Conservation (phyloP, 345 rosid genomes). For the Boechera divaricarpa region DNA sequence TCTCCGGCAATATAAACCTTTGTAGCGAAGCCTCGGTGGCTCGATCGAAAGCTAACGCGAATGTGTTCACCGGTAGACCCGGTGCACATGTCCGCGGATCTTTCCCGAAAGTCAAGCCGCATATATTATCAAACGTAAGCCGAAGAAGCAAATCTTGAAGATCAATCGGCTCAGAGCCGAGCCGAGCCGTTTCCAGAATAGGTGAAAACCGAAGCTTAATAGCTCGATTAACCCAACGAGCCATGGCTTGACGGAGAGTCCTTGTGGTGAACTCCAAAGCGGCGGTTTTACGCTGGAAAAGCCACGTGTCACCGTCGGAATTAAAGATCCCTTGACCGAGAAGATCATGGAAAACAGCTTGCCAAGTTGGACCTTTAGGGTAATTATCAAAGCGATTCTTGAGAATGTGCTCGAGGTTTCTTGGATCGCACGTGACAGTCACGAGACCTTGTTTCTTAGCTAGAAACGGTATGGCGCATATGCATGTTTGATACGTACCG, state of each 20-base stretch:
- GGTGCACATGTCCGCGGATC: conserved; percentile 85
- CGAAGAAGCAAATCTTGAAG: conserved; percentile 88
- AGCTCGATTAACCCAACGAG: conserved; percentile 88
- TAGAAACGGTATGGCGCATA: conserved; percentile 82
- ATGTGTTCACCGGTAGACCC: conserved; percentile 74
- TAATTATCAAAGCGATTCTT: conserved; percentile 85
- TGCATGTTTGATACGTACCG: conserved; percentile 98
- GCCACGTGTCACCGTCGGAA: conserved; percentile 95
- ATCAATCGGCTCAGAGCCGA: conserved; percentile 61
- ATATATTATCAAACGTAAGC: conserved; percentile 92
- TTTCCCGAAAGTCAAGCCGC: conserved; percentile 95
- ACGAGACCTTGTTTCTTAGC: conserved; percentile 90
- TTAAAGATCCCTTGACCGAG: conserved; percentile 95
- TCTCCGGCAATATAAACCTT: conserved; percentile 86
- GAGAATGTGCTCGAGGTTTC: conserved; percentile 84
- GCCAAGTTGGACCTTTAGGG: conserved; percentile 99
- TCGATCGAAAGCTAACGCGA: conserved; percentile 79
- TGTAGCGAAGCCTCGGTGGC: conserved; percentile 95
- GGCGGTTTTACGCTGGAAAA: conserved; percentile 92
- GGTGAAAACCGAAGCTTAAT: conserved; percentile 76
- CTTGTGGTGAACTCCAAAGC: conserved; percentile 96
- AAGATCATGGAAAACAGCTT: conserved; percentile 90
- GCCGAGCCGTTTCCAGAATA: conserved; percentile 65
- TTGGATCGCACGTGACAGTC: conserved; percentile 96
- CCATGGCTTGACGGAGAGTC: conserved; percentile 98